phyloP scores from a whole-genome alignment of 768 basidiomycete species.

The Kwoniella shandongensis region DNA sequence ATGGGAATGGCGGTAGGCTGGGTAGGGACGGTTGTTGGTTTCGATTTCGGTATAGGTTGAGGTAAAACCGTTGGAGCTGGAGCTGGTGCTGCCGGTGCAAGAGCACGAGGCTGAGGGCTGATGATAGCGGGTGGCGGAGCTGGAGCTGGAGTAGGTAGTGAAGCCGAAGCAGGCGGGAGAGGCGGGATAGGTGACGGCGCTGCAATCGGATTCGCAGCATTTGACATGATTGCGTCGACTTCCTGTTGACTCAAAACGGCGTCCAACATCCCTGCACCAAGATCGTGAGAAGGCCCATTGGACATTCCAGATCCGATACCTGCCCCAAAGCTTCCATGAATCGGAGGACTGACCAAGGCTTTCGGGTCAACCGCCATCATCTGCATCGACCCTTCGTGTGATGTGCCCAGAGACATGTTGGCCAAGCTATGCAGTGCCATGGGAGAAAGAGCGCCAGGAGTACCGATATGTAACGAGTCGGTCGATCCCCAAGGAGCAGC shows the following conservation, averaged over 20 bases:
- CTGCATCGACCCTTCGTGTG: constrained; percentile 3
- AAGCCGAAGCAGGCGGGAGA: not conserved
- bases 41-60: not conserved
- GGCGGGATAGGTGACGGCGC: not conserved
- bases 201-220: not conserved
- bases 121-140: not conserved
- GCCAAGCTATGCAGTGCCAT: constrained; percentile 31
- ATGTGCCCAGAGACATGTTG: constrained; percentile 22
- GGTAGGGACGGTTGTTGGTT: not conserved
- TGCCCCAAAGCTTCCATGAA: constrained; percentile 16
- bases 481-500: constrained; percentile 21
- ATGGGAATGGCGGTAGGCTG: constrained; percentile 11
- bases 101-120: no score
- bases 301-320: constrained; percentile 2
- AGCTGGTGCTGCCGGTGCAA: constrained; percentile 11
- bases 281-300: constrained; percentile 1
- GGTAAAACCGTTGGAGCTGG: not conserved
- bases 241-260: constrained; percentile 20
- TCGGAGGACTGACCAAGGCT: constrained; percentile 34
- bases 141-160: constrained; percentile 1
- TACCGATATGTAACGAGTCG: constrained; percentile 23
- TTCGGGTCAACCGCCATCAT: constrained; percentile 33
- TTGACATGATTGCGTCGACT: constrained; percentile 14
- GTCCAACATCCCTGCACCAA: constrained; percentile 12
- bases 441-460: constrained; percentile 30